Evolutionary conservation across 441 rosid species (phyloP), one percentile per base, ranked within the genome.

Genomic region (Populus hybrid): DNA sequence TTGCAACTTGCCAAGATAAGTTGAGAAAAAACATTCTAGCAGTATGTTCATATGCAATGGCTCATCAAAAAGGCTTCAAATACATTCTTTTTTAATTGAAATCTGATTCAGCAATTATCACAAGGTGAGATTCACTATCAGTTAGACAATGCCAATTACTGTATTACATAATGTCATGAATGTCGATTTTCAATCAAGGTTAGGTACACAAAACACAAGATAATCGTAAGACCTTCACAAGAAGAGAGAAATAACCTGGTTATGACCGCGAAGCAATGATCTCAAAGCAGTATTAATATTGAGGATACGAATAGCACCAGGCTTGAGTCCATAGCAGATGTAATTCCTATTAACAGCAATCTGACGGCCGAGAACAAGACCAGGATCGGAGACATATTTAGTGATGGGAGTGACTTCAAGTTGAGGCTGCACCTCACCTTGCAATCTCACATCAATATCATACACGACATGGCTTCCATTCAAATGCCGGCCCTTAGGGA

Each of bases 271-370:
- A 78, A 96, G 87, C 85, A 96, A 85, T 67, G 98, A 86, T 79
- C 98, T 86, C 79, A 91, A 78, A 7, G 97, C 98, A 2, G 99
- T 91, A 78, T 89, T 94, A 40, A 92, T 86, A 83, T 96, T 96
- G 70, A 96, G 95, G 80, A 96, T 90, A 75, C 98, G 85, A 53
- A 94, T 90, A 79, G 88, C 88, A 63, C 99, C 98, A 69, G 87
- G 90, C 87, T 94, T 96, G 68, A 96, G 83, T 1, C 98, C 99
- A 28, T 96, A 96, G 80, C 98, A 94, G 16, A 94, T 91, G 74
- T 96, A 96, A 69, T 84, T 84, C 84, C 83, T 84, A 79, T 92
- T 94, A 12, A 93, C 98, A 5, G 98, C 98, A 78, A 96, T 93
- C 82, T 94, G 98, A 0, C 95, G 82, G 10, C 99, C 99, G 35